Evolutionary conservation across 116 monocot species (phyloP), one percentile per base, ranked within the genome.

Genomic region (Papilionanthe hybrid): DNA sequence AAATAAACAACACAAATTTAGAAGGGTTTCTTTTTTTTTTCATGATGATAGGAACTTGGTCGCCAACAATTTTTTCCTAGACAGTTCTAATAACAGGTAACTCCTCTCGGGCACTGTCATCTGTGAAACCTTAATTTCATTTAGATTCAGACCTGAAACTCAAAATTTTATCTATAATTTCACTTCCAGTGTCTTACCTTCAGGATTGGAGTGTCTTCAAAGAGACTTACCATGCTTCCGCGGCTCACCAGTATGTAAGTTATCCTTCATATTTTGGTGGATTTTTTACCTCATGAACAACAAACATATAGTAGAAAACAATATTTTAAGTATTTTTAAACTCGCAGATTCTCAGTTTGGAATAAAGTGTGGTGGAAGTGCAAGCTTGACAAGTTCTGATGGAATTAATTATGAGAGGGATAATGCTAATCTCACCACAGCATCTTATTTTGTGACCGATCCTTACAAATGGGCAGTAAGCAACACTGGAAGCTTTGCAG

Each of bases 151-250:
- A 9, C 20, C 48, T 25, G n/a, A 10, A 23, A 9, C 42, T 5
- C 11, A 19, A 45, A 47, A 20, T 73, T 37, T 48, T 45, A 48
- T 25, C 45, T 48, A 23, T 2, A 25, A 75, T 49, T 80, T 77
- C 22, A 53, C 69, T 42, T 80, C 6, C 86, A 96, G 93, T 80
- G 28, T 74, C 81, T 81, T 96, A 72, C 88, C 89, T 55, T 88
- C 86, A 58, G 96, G 92, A 55, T 88, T 96, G 65, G 72, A 87
- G 41, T 96, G 94, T 55, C 92, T 96, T 76, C 96, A 96, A 75
- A 83, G 80, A 75, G 74, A 85, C 72, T 80, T 81, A 29, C 85
- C 96, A 32, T 96, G 96, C 87, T 29, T 80, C 79, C 90, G 68
- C 55, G 88, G 79, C 78, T 91, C 89, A 83, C 96, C 96, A 73